Evolutionary conservation across 805 yeast species (phyloP).

Genomic region (Peterozyma toletana): DNA sequence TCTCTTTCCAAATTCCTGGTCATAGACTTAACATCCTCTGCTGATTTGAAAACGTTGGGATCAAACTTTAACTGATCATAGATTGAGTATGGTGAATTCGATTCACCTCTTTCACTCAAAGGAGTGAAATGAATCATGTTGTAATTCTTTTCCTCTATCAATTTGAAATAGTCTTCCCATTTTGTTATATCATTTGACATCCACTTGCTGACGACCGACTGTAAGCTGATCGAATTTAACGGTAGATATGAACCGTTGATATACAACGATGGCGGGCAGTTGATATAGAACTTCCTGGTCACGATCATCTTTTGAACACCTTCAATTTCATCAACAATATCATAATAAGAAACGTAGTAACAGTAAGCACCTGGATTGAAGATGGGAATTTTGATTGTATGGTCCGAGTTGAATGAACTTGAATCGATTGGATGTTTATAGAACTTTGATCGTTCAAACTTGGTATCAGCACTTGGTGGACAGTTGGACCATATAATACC

Average conservation of each 20-base stretch:
- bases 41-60: constrained; percentile 47
- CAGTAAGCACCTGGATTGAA: constrained; percentile 73
- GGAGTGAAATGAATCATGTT: constrained; percentile 98
- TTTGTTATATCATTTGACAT: constrained; percentile 54
- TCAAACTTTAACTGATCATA: constrained; percentile 81
- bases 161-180: constrained; percentile 64
- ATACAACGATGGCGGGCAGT: constrained; percentile 69
- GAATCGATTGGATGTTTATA: constrained; percentile 37
- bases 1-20: constrained; percentile 42
- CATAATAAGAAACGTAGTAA: constrained; percentile 57
- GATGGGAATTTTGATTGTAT: constrained; percentile 52
- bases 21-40: constrained; percentile 45
- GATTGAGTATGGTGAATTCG: constrained; percentile 91
- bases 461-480: constrained; percentile 35
- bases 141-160: constrained; percentile 69
- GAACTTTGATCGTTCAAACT: constrained; percentile 53
- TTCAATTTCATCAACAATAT: constrained; percentile 19
- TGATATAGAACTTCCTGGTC: constrained; percentile 63
- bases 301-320: constrained; percentile 25
- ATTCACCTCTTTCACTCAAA: constrained; percentile 78
- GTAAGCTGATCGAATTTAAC: constrained; percentile 72
- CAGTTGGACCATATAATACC: constrained; percentile 72
- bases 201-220: constrained; percentile 88
- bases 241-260: constrained; percentile 53
- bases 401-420: constrained; percentile 59